These are phyloP conservation scores for Huntiella moniliformis DNA, from an alignment of 2,329 filamentous ascomycete genomes.

Conservation along the genomic window DNA sequence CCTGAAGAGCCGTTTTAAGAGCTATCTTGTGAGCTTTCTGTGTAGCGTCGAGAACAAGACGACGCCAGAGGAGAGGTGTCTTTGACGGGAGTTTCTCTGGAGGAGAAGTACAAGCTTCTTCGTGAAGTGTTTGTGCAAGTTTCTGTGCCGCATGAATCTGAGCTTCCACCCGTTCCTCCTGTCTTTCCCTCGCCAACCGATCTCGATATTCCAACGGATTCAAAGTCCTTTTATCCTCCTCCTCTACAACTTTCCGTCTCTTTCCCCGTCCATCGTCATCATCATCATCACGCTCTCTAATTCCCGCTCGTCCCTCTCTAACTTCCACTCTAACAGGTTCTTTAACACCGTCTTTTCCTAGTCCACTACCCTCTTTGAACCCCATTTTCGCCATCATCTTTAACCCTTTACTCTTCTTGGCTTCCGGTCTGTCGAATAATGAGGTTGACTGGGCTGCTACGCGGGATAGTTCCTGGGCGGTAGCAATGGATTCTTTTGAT, in stretches of 20 bases:
- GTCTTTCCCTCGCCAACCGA: constrained; percentile 49
- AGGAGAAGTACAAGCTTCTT: constrained; percentile 22
- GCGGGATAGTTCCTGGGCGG: constrained; percentile 50
- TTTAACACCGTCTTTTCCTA: constrained; percentile 37
- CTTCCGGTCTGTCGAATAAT: constrained; percentile 37
- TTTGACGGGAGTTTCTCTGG: constrained; percentile 15
- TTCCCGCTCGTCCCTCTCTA: constrained; percentile 65
- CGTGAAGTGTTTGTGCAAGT: constrained; percentile 59
- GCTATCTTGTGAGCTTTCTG: constrained; percentile 44
- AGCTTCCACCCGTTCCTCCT: constrained; percentile 47
- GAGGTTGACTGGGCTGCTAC: constrained; percentile 62
- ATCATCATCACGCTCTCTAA: constrained; percentile 66
- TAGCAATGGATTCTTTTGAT: constrained; percentile 69
- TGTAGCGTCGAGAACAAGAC: constrained; percentile 30
- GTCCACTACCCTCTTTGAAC: constrained; percentile 51
- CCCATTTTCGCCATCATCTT: constrained; percentile 97
- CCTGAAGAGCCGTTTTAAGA: constrained; percentile 46
- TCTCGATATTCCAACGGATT: constrained; percentile 57
- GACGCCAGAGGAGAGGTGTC: constrained; percentile 64
- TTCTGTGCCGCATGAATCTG: constrained; percentile 64
- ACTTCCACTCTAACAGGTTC: constrained; percentile 62
- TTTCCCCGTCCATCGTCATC: too few relatives aligned
- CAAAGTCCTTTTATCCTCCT: constrained; percentile 18
- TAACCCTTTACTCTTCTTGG: constrained; percentile 62
- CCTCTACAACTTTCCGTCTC: constrained; percentile 43